Evolutionary conservation across 495 filamentous ascomycete species (phyloP).

Genomic region (Amphirosellinia nigrospora): DNA sequence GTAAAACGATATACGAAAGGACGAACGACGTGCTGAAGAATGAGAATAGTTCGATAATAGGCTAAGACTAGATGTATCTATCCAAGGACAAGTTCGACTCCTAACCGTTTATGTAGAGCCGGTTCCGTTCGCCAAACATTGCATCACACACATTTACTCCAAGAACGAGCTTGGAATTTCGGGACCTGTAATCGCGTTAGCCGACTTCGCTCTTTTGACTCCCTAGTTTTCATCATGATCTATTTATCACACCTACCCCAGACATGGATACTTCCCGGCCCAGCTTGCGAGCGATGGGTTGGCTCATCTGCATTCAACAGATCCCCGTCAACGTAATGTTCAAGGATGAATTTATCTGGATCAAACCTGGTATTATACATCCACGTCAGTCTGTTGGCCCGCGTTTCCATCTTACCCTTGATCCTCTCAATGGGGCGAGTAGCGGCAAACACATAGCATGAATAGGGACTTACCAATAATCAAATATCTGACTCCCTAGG

Average conservation of each 20-base stretch:
- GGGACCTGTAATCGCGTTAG: conserved; percentile 29
- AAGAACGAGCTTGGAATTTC: conserved; percentile 36
- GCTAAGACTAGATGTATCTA: not conserved
- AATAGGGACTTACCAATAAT: conserved; percentile 63
- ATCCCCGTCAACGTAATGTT: conserved; percentile 75
- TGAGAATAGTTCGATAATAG: not conserved
- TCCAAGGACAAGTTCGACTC: not conserved
- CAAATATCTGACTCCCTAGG: conserved; percentile 69
- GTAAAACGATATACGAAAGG: not conserved
- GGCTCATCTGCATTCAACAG: conserved; percentile 67
- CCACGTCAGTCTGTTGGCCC: not conserved
- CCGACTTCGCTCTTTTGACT: not conserved
- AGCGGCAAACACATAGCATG: not conserved
- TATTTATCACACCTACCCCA: conserved; percentile 49
- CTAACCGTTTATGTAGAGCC: not conserved
- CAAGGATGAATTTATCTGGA: conserved; percentile 64
- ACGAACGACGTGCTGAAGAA: not conserved
- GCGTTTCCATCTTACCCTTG: not conserved
- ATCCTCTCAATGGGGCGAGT: not conserved
- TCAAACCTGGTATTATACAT: conserved; percentile 54
- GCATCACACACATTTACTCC: not conserved
- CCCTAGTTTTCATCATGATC: not conserved
- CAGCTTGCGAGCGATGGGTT: conserved; percentile 48
- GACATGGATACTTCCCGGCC: conserved; percentile 53
- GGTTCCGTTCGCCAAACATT: not conserved